Conservation (phyloP, 345 rosid genomes). For the Lagerstroemia speciosa region DNA sequence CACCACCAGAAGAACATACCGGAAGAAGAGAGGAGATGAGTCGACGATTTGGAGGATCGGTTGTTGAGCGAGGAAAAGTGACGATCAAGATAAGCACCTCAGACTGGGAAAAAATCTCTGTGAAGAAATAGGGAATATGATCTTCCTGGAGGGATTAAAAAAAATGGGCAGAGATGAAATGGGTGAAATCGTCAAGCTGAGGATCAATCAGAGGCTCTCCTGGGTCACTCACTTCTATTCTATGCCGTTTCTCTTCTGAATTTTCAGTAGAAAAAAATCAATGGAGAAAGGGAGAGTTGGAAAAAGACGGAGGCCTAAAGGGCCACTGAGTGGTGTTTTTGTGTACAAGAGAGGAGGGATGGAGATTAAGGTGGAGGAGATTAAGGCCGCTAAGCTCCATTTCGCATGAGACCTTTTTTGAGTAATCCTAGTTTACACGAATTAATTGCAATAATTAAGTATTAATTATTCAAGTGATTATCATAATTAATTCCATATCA, state of each 20-base stretch:
- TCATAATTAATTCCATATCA: no score
- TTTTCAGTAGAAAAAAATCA: neutral
- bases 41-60: neutral
- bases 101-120: neutral
- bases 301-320: slow-evolving; percentile 2
- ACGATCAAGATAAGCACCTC: neutral
- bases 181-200: neutral
- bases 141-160: no score
- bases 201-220: neutral
- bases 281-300: neutral
- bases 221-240: no score
- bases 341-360: no score
- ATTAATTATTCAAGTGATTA: no score
- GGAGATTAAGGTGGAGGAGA: slow-evolving; percentile 6
- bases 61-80: neutral
- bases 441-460: no score
- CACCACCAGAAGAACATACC: neutral
- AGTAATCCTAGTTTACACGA: no score
- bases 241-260: neutral
- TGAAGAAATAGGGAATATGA: neutral
- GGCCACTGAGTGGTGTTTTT: slow-evolving; percentile 2
- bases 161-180: neutral
- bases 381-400: neutral
- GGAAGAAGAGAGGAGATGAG: neutral
- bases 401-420: no score